phyloP scores from a whole-genome alignment of 805 yeast genomes.

The Yarrowia sp. region DNA sequence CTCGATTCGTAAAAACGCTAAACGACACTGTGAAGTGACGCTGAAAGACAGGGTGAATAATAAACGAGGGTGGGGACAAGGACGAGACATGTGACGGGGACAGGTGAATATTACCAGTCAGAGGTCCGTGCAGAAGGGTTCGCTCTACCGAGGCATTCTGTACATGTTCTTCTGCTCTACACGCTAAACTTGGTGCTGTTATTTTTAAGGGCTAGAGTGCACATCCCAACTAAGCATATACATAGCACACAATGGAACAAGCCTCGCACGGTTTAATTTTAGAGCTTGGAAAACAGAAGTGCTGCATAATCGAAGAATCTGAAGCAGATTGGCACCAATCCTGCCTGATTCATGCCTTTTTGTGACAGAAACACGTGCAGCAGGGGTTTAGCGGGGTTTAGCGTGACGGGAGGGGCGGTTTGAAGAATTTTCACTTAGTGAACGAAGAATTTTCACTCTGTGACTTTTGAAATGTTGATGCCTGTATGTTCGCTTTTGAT shows the following conservation, averaged over 20 bases:
- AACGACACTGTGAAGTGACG: background rate
- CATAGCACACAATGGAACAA: conserved; percentile 12
- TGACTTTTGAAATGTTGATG: too few relatives aligned
- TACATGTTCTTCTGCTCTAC: background rate
- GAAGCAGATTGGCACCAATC: conserved; percentile 1
- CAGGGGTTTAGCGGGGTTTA: too few relatives aligned
- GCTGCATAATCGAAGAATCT: conserved; percentile 3
- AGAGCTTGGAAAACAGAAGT: background rate
- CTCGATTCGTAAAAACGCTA: conserved; percentile 33
- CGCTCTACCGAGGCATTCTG: background rate
- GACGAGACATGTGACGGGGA: conserved; percentile 3
- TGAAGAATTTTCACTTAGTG: too few relatives aligned
- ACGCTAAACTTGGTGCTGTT: background rate
- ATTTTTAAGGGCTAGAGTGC: background rate
- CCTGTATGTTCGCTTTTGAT: too few relatives aligned
- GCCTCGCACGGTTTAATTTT: conserved; percentile 20
- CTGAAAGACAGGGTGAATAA: conserved; percentile 27
- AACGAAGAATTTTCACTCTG: too few relatives aligned
- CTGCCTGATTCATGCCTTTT: background rate
- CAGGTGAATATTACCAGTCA: background rate
- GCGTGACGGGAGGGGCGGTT: too few relatives aligned
- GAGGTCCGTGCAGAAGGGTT: background rate
- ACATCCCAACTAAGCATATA: conserved; percentile 4
- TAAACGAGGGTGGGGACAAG: background rate
- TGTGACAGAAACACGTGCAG: background rate